A percentile compares a stretch with the other conserved stretches of the same genome.
Evolutionary conservation across 2,329 filamentous ascomycete genomes (phyloP).

Genomic region (Zymoseptoria ardabiliae): DNA sequence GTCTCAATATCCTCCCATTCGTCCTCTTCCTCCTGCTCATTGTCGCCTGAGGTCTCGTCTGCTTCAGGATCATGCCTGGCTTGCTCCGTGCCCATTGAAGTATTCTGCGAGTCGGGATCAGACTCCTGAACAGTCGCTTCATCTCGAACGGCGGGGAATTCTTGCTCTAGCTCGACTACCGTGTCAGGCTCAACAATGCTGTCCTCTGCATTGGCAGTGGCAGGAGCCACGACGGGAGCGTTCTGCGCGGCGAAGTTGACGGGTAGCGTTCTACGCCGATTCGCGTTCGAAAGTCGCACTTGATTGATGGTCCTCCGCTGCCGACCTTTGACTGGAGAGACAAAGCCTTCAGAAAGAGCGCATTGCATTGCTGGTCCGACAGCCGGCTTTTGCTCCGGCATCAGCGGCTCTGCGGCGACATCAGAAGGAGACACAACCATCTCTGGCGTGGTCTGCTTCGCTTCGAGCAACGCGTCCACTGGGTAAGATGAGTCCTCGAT

Average conservation of each 20-base stretch:
- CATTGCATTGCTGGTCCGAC: background rate
- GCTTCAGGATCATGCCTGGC: background rate
- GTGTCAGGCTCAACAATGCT: background rate
- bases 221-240: background rate
- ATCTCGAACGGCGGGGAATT: background rate
- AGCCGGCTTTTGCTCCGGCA: background rate
- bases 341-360: slow-evolving; percentile 25
- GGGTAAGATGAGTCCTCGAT: background rate
- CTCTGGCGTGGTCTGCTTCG: background rate
- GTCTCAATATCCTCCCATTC: slow-evolving; percentile 22
- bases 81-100: background rate
- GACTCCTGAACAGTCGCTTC: background rate
- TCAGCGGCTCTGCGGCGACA: background rate
- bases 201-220: background rate
- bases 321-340: slow-evolving; percentile 22
- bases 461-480: background rate
- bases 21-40: slow-evolving; percentile 4
- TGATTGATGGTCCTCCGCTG: slow-evolving; percentile 16
- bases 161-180: background rate
- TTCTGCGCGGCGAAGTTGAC: slow-evolving; percentile 19
- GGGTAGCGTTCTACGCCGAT: slow-evolving; percentile 24
- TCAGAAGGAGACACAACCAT: background rate
- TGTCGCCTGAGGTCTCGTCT: background rate
- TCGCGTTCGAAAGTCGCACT: slow-evolving; percentile 12
- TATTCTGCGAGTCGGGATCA: background rate